Base-by-base conservation (phyloP, 192 early-diverging fungal genomes). In the Coemansia sp. region DNA sequence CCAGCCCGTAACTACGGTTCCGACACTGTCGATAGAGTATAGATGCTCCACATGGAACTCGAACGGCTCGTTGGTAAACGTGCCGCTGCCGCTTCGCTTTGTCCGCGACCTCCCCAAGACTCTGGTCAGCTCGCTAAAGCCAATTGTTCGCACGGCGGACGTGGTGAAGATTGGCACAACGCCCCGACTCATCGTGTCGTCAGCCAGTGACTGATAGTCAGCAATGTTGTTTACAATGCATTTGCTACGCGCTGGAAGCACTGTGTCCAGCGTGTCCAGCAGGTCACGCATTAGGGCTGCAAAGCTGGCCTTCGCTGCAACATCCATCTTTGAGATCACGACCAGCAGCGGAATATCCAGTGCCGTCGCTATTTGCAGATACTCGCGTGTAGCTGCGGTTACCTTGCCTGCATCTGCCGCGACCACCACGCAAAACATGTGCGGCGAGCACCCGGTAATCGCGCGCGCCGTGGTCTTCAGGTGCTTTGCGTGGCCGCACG, bases 381-480 rank as follows among this genome's bases (percentile, higher is more conserved):
- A 91, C 61, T 92, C 92, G 29, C 78, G 79, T 50, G 82, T 87
- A 75, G 86, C 88, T 59, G 56, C 83, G 2, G 82, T 71, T 4
- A 93, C 53, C 2, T 74, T 67, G 2, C 79, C 84, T 8, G 83
- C 64, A 26, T 85, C 85, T 5, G 89, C 88, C 35, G 88, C 76
- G 7, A 97, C 64, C 19, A 87, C 84, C 8, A 97, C 62, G 60
- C 90, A 92, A n/a, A 89, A 90, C 70, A 86, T 90, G 42, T 94
- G 89, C 0, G 94, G 92, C 19, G 87, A 81, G 60, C 86, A 83
- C 6, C 91, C 92, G n/a, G 89, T 87, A 30, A 97, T 79, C n/a
- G 87, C 94, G 39, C 89, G 84, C 2, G 92, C 88, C 12, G 94
- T 97, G 2, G 94, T 97, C 40, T 89, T 87, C 17, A 93, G 69